phyloP scores from a whole-genome alignment of 768 basidiomycete species.

The Termitomyces sp. region DNA sequence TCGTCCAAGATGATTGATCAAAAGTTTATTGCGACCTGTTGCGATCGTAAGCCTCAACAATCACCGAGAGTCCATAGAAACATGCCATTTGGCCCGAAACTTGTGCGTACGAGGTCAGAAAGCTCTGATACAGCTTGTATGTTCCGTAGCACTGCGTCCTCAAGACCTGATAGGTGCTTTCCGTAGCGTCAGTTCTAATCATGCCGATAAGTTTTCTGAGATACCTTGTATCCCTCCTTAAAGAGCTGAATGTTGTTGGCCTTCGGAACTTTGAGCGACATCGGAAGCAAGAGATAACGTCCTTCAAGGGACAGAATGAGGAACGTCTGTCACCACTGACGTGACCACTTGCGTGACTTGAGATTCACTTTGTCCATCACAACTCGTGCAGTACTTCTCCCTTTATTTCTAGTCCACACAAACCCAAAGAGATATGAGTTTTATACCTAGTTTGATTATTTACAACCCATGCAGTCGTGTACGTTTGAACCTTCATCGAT shows the following conservation, averaged over 20 bases:
- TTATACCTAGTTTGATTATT: too few relatives aligned
- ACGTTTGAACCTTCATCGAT: too few relatives aligned
- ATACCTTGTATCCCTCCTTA: conserved; percentile 95
- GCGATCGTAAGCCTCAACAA: background rate
- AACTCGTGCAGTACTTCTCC: too few relatives aligned
- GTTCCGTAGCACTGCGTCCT: conserved; percentile 96
- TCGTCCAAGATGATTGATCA: conserved; percentile 95
- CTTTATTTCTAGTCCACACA: too few relatives aligned
- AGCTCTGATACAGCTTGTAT: conserved; percentile 95
- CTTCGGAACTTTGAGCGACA: conserved; percentile 95
- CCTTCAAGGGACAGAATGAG: background rate
- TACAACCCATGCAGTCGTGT: too few relatives aligned
- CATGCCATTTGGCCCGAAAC: conserved; percentile 94
- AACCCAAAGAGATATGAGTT: too few relatives aligned
- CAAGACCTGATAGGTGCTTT: conserved; percentile 81
- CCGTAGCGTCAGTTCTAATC: conserved; percentile 4
- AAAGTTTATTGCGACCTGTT: conserved; percentile 89
- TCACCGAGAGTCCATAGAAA: conserved; percentile 10
- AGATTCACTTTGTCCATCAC: too few relatives aligned
- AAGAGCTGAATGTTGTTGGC: conserved; percentile 85
- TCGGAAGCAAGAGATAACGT: conserved; percentile 24
- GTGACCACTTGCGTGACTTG: background rate
- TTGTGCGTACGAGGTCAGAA: conserved; percentile 91
- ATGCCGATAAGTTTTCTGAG: background rate
- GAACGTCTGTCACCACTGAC: too few relatives aligned